Evolutionary conservation across 257 asterid species (phyloP).

Genomic region (Lycium barbarum): DNA sequence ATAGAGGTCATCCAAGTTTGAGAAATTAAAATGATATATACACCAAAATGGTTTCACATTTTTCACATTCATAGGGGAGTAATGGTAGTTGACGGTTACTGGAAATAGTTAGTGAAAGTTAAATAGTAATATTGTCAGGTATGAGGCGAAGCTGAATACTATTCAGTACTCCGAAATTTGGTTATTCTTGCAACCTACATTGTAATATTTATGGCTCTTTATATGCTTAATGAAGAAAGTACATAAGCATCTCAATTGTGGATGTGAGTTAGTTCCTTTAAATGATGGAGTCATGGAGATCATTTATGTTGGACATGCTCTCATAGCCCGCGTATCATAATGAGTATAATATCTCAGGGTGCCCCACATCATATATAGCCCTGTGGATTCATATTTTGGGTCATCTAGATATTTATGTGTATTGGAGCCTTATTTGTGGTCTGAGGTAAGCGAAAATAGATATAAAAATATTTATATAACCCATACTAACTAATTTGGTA

Average conservation of each 20-base stretch:
- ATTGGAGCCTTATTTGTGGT: background rate
- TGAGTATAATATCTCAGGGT: background rate
- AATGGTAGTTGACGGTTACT: background rate
- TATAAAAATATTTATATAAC: background rate
- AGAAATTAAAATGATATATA: background rate
- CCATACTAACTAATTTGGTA: background rate
- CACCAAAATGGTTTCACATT: constrained; percentile 1
- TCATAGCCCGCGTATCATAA: background rate
- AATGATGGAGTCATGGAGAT: background rate
- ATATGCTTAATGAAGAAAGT: background rate
- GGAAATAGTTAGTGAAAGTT: constrained; percentile 15
- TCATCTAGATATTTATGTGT: constrained; percentile 21
- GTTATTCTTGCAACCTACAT: background rate
- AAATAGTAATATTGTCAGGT: background rate
- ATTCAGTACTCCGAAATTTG: background rate
- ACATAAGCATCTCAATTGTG: background rate
- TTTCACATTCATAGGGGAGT: background rate
- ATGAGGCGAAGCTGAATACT: background rate
- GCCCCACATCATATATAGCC: background rate
- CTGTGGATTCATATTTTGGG: constrained; percentile 1
- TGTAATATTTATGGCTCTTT: background rate
- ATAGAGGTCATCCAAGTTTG: background rate
- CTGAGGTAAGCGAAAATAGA: background rate
- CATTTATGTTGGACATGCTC: background rate
- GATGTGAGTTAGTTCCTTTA: background rate